Percentiles rank a stretch among this genome's conserved stretches.
Conservation (phyloP, 2,329 filamentous ascomycete genomes). For the Trichophyton benhamiae region DNA sequence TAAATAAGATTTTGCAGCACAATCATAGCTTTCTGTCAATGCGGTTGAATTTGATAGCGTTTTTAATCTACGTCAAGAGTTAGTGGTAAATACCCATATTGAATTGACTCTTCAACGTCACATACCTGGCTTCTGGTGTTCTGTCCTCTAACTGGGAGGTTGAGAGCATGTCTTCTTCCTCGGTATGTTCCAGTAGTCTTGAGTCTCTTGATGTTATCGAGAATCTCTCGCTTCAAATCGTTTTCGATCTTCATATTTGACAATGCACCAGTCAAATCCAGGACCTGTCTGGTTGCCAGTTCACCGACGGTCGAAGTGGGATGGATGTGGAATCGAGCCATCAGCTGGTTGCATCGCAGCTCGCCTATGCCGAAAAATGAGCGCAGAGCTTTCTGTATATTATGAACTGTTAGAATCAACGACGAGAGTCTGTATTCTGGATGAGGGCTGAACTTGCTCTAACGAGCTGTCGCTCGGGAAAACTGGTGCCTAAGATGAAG, state of each 20-base stretch:
- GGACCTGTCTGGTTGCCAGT: conserved; percentile 62
- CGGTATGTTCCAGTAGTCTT: conserved; percentile 86
- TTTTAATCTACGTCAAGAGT: conserved; percentile 40
- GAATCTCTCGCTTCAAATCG: conserved; percentile 62
- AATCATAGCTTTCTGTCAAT: conserved; percentile 39
- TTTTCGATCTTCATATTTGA: conserved; percentile 90
- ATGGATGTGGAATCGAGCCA: conserved; percentile 84
- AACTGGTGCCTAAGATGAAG: conserved; percentile 77
- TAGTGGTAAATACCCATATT: neutral
- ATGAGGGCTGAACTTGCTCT: conserved; percentile 45
- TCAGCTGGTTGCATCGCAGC: conserved; percentile 56
- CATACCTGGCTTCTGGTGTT: conserved; percentile 63
- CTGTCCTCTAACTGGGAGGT: conserved; percentile 81
- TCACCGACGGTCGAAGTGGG: conserved; percentile 65
- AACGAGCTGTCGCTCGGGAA: conserved; percentile 70
- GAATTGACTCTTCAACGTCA: neutral
- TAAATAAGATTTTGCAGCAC: neutral
- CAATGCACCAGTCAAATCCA: conserved; percentile 71
- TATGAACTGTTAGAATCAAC: neutral
- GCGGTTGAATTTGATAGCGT: conserved; percentile 46
- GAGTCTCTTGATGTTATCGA: conserved; percentile 74
- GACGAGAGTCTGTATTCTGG: neutral
- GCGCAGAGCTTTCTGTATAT: conserved; percentile 47
- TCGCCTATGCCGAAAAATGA: conserved; percentile 77
- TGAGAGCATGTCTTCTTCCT: conserved; percentile 83